A percentile compares a stretch with the other conserved stretches of the same genome.
Conservation (phyloP, 495 filamentous ascomycete genomes). For the Cairneyella variabilis region DNA sequence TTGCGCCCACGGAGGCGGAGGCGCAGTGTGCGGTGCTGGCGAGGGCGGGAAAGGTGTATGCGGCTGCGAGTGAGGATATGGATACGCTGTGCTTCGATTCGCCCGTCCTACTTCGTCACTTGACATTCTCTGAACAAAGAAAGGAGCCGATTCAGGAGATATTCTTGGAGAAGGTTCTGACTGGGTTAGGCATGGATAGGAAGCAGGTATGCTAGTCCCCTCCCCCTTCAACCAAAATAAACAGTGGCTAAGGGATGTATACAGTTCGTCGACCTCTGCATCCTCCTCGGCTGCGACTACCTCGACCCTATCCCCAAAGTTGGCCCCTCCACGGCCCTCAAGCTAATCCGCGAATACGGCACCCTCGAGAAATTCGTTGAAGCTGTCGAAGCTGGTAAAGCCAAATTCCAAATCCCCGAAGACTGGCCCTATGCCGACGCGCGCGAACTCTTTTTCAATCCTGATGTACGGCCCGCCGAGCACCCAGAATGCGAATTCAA, state of each 20-base stretch:
- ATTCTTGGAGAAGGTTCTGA: conserved; percentile 74
- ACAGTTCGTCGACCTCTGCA: conserved; percentile 97
- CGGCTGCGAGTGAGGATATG: conserved; percentile 97
- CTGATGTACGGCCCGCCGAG: conserved; percentile 82
- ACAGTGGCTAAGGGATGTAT: conserved; percentile 11
- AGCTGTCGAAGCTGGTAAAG: conserved; percentile 68
- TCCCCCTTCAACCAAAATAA: not conserved
- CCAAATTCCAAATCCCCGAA: conserved; percentile 78
- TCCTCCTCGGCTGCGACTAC: conserved; percentile 97
- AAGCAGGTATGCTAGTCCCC: conserved; percentile 52
- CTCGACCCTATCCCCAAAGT: conserved; percentile 93
- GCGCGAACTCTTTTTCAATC: conserved; percentile 82
- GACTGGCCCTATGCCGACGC: conserved; percentile 94
- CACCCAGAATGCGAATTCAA: conserved; percentile 91
- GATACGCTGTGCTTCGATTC: conserved; percentile 95
- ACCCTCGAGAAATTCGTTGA: conserved; percentile 84
- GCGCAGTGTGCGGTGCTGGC: conserved; percentile 93
- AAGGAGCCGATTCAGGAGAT: conserved; percentile 99
- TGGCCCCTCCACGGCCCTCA: conserved; percentile 84
- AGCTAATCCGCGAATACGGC: conserved; percentile 86
- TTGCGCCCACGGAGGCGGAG: conserved; percentile 95
- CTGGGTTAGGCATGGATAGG: conserved; percentile 81
- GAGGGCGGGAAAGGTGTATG: conserved; percentile 90
- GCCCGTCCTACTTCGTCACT: conserved; percentile 84
- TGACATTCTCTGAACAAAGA: conserved; percentile 94